Base-by-base conservation (phyloP, 345 rosid genomes). In the Eucalyptus urophylla region DNA sequence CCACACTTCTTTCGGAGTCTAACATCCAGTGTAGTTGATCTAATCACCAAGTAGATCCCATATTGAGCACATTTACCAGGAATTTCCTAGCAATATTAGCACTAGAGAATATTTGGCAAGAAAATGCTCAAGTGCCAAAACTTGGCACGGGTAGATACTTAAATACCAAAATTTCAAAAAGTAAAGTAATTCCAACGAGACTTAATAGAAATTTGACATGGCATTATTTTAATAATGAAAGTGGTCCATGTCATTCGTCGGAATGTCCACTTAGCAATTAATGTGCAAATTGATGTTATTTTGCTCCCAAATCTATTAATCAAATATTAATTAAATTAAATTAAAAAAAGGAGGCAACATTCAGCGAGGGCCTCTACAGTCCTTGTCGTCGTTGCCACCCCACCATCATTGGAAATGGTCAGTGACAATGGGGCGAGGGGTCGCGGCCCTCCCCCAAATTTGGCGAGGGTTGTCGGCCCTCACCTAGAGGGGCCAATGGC, bases 391-490 rank as follows among this genome's bases (percentile, higher is more conserved):
- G 5, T 2, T 0, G 22, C 25, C 58, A 53, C 25, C 25, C 1
- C 21, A 16, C 0, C 4, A 51, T 53, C 2, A 4, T 53, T 53
- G 2, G 58, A 21, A 53, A 53, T 2, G 58, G 58, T 53, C 0
- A 8, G 5, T 0, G 25, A 21, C 5, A 8, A 0, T 53, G 58
- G 58, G 58, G 25, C 0, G 5, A 53, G 58, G 24, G 58, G 58
- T 53, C 0, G 2, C 0, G 2, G 2, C 10, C 5, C 25, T 53
- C 24, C 24, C 5, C 5, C 2, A 53, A 1, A 53, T 53, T 53
- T 4, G 58, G 25, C 0, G 58, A 53, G 58, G 58, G 25, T 53
- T 21, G 24, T 53, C 0, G 2, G 25, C 5, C 58, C 58, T 53
- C 25, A 53, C 58, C 11, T 0, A 53, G 11, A 53, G 5, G 58